These are phyloP conservation scores for Amanita exitialis DNA, from an alignment of 768 basidiomycete genomes.

Conservation along the genomic window DNA sequence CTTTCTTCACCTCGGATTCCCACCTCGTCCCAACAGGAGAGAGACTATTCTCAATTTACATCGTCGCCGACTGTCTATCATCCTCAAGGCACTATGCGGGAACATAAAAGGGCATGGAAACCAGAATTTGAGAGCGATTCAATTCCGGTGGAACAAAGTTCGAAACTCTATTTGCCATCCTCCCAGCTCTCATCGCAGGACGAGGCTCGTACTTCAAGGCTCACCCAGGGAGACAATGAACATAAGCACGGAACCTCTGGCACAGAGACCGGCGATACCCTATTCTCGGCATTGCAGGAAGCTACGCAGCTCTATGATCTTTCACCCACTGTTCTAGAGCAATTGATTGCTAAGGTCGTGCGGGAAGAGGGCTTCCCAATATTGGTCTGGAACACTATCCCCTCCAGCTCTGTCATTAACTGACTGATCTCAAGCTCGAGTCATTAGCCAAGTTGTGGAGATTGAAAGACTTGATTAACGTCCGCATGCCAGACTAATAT, in stretches of 20 bases:
- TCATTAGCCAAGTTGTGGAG: constrained; percentile 44
- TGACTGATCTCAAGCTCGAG: constrained; percentile 32
- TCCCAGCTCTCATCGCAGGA: constrained; percentile 2
- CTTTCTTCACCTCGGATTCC: constrained; percentile 1
- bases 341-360: constrained; percentile 47
- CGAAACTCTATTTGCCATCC: not conserved
- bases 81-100: not conserved
- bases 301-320: constrained; percentile 43
- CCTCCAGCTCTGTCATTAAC: not conserved
- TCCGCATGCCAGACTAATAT: constrained; percentile 5
- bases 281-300: constrained; percentile 33
- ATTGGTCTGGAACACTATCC: constrained; percentile 40
- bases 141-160: not conserved
- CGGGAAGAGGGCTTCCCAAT: constrained; percentile 69
- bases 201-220: not conserved
- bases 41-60: not conserved
- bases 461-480: constrained; percentile 27
- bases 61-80: not conserved
- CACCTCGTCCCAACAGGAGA: not conserved
- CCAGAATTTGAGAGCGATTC: not conserved
- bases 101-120: not conserved
- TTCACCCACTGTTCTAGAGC: constrained; percentile 40
- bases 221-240: not conserved
- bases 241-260: not conserved
- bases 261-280: constrained; percentile 6